A percentile compares a stretch with the other conserved stretches of the same genome.
Evolutionary conservation across 228 moss, liverwort and hornwort genomes (phyloP).

Genomic region (Sphagnum magellanicum): DNA sequence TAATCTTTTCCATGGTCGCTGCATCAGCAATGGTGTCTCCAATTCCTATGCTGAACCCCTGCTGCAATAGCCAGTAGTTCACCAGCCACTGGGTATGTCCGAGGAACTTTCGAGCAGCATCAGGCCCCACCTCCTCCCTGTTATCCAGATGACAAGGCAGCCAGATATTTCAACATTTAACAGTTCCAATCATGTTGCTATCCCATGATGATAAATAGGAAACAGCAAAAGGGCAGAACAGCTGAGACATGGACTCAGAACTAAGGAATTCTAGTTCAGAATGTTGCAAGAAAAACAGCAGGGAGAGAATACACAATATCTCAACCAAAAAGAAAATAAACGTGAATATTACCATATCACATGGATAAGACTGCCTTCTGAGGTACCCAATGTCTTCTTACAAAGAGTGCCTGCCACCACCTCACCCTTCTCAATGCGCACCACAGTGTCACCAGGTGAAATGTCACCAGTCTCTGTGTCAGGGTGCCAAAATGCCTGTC

Average conservation of each 20-base stretch:
- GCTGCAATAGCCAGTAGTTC: slow-evolving; percentile 96
- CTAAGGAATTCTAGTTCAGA: not conserved
- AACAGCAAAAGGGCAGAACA: no score
- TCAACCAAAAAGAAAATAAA: not conserved
- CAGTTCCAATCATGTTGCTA: not conserved
- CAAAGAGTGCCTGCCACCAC: slow-evolving; percentile 88
- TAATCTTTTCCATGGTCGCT: slow-evolving; percentile 98
- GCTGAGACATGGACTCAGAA: no score
- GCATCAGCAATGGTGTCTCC: slow-evolving; percentile 99
- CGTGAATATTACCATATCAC: slow-evolving; percentile 68
- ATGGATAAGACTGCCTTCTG: slow-evolving; percentile 92
- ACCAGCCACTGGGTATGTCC: slow-evolving; percentile 99
- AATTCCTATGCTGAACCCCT: slow-evolving; percentile 98
- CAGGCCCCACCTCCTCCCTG: slow-evolving; percentile 99
- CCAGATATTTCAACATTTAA: not conserved
- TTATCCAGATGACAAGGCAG: not conserved
- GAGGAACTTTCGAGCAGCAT: slow-evolving; percentile 96
- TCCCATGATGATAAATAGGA: not conserved
- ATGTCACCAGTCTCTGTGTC: slow-evolving; percentile 81
- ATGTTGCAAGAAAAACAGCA: not conserved
- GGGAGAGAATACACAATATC: not conserved
- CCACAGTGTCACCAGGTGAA: slow-evolving; percentile 88
- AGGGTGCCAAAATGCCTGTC: slow-evolving; percentile 87
- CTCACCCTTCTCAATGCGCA: slow-evolving; percentile 97
- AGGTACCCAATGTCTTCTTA: slow-evolving; percentile 94